Evolutionary conservation across 495 filamentous ascomycete genomes (phyloP), one percentile per base, ranked within the genome.

Genomic region (Penicillium macrosclerotiorum): DNA sequence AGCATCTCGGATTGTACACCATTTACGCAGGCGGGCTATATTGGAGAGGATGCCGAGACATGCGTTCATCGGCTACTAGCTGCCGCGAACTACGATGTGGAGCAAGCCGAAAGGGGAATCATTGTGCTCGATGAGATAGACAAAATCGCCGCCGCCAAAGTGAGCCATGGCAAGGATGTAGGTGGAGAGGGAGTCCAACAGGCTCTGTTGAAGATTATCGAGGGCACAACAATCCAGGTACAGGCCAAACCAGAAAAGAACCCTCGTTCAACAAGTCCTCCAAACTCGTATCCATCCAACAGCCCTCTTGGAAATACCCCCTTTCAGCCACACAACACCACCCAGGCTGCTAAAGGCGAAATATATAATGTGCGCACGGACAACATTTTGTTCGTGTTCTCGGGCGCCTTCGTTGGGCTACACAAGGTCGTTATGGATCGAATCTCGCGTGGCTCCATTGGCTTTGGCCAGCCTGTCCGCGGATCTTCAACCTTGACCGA

Each of bases 1-100:
- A 92, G 88, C 48, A 97, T 97, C 64, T 93, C 90, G 46, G 94
- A 98, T 62, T 97, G 94, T 67, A 97, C 94, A 11, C 85, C 93
- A 3, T 92, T 98, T 51, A 98, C 93, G 2, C 90, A 96, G 72
- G 90, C 93, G 5, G 93, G 93, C 11, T 98, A 98, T 59, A 95
- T 98, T 45, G 93, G 93, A 44, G 91, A 96, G 60, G 93, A 98
- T 59, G 91, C 87, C 33, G 93, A 98, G 56, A 82, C 88, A 1
- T 95, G 90, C 55, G 88, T 98, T 14, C 88, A 95, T 54, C 80
- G 92, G 19, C 76, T 98, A 23, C 72, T 98, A 7, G 85, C 90
- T 46, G 91, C 94, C 37, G 85, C 91, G 14, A 88, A 94, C 64
- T 95, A 95, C 71, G 87, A 95, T 54, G 81, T 93, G 14, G 81